phyloP scores from a whole-genome alignment of 768 basidiomycete species.

The Lepiota venenata region DNA sequence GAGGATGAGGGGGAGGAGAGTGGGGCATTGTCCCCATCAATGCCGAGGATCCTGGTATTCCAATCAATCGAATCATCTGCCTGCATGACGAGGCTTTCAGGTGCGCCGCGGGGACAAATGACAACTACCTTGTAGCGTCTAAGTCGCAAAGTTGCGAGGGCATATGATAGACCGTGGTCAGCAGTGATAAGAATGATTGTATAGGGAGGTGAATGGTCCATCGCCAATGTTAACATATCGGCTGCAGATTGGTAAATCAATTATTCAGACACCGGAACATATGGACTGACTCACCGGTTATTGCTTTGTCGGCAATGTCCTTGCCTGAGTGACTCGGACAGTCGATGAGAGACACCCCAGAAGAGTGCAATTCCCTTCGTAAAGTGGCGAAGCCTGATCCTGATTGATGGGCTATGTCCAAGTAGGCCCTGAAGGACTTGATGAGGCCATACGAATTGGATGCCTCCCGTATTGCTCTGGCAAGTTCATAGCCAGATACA shows the following conservation, averaged over 20 bases:
- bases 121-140: constrained; percentile 51
- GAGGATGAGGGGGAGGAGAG: neutral
- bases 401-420: constrained; percentile 34
- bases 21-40: neutral
- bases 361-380: constrained; percentile 42
- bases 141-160: constrained; percentile 51
- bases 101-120: constrained; percentile 37
- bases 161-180: constrained; percentile 65
- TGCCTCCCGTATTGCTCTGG: constrained; percentile 40
- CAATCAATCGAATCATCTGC: constrained; percentile 51
- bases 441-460: constrained; percentile 45
- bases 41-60: constrained; percentile 16
- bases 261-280: neutral
- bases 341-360: constrained; percentile 41
- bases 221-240: constrained; percentile 26
- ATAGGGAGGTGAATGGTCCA: constrained; percentile 45
- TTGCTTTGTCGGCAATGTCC: constrained; percentile 47
- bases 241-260: constrained; percentile 10
- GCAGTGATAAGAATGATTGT: constrained; percentile 64
- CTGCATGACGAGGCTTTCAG: constrained; percentile 49
- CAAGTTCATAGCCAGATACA: constrained; percentile 37
- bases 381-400: constrained; percentile 14
- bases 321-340: constrained; percentile 34
- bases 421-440: constrained; percentile 50
- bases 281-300: constrained; percentile 34